Conservation (phyloP, 306 rosid genomes). For the Rosa lucieae region DNA sequence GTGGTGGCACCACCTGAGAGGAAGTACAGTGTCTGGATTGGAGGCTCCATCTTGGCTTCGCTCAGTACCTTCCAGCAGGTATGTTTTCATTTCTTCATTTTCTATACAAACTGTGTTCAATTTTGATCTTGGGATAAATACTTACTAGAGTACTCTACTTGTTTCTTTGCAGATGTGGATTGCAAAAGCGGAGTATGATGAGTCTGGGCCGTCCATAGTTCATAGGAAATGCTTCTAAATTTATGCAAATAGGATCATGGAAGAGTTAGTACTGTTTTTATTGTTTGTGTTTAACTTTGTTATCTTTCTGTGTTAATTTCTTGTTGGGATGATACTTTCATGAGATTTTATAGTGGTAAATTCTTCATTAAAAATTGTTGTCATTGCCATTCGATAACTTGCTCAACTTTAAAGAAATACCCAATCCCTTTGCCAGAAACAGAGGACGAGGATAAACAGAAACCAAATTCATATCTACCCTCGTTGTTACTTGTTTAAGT, state of each 20-base stretch:
- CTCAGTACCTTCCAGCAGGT: constrained; percentile 99
- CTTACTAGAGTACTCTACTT: constrained; percentile 6
- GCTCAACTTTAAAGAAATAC: not conserved
- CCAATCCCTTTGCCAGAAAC: not conserved
- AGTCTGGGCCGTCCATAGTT: constrained; percentile 97
- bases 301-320: constrained; percentile 45
- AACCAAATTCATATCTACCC: not conserved
- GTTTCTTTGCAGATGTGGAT: constrained; percentile 88
- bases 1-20: constrained; percentile 99
- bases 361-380: constrained; percentile 22
- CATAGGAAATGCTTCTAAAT: constrained; percentile 96
- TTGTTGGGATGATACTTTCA: constrained; percentile 53
- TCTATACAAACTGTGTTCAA: not conserved
- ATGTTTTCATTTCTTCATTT: constrained; percentile 15
- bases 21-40: constrained; percentile 99
- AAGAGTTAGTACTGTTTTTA: constrained; percentile 34
- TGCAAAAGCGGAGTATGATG: constrained; percentile 96
- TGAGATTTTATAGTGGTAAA: constrained; percentile 40
- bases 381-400: not conserved
- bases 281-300: constrained; percentile 45
- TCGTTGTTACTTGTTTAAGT: not conserved
- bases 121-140: constrained; percentile 5
- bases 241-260: constrained; percentile 37
- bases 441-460: not conserved
- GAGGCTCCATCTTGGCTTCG: constrained; percentile 98